Base-by-base conservation (phyloP, 805 yeast genomes). In the Ogataea pignaliae region DNA sequence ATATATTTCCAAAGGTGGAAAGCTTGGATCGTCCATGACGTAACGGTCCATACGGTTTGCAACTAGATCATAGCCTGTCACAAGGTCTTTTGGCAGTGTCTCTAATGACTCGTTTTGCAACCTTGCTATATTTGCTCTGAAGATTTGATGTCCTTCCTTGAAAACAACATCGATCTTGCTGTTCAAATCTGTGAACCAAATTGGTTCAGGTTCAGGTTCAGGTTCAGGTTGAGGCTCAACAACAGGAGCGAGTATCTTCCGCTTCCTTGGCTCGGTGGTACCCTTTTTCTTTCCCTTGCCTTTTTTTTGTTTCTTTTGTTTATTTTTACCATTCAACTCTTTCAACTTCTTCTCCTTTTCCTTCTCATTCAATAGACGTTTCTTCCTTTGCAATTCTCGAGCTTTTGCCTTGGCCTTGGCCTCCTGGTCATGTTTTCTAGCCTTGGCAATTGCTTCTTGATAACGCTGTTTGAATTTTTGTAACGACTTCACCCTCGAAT, bases 21-120 rank as follows among this genome's bases (percentile, higher is more conserved):
- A 57, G 15, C 59, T 52, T 16, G 54, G 56, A 44, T 62, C 60
- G 34, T 60, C 61, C 11, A 51, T 48, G 33, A 57, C 58, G 44
- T 66, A 67, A 15, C 51, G 44, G 21, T 55, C 55, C 6, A 47
- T 43, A 11, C 51, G 40, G 21, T 34, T 46, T 3, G 47, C 39
- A 12, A 61, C 59, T 7, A 57, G 36, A 14, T 53, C 45, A 15
- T 51, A 41, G 1, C 52, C 64, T 34, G 50, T 42, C 1, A 51
- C 44, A 15, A 51, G 29, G 1, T 48, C 50, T 0, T 38, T 42
- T 12, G 57, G 50, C 15, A 57, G 48, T 5, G 52, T 38, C 3
- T 43, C 37, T 10, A 29, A 41, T 5, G 39, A n/a, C 21, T 40
- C 39, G 15, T 60, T 56, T 8, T 54, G 37, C 1, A 40, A 50